Evolutionary conservation across 345 rosid genomes (phyloP), one percentile per base, ranked within the genome.

Genomic region (Hypericum perforatum): DNA sequence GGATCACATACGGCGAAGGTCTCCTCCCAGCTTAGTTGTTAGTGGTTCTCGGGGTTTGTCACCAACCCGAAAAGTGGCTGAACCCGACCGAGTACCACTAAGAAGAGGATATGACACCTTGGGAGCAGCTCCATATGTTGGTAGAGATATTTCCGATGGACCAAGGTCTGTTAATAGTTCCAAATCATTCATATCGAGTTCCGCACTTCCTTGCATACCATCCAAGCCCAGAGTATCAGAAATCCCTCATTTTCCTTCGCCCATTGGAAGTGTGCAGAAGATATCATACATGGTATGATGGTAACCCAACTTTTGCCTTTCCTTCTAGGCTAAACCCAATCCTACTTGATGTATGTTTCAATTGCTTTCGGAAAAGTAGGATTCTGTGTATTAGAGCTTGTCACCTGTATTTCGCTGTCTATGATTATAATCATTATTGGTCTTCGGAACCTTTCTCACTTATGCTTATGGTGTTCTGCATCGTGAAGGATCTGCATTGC

Each of bases 1-100:
- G 66, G 90, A 92, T 58, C 80, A 76, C 63, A 60, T 88, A 50
- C 70, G 83, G 56, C 63, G 63, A 54, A 80, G 94, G 73, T 81
- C 95, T 52, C 94, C 95, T 0, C 89, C 81, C 61, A 75, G 76
- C 32, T n/a, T n/a, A 63, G 62, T 59, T 61, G 12, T 66, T 51
- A 59, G 74, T 64, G 57, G 70, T 59, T 82, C 90, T 54, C 74
- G 85, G 78, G 95, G 75, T 10, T 49, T 72, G 39, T 80, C 94
- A 10, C 89, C 85, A 6, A 77, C 75, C 12, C 79, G 82, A 60
- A 78, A 58, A 57, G 50, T 54, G 62, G 82, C 72, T 53, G 76
- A 68, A 45, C 60, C 72, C 15, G 79, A 57, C 39, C 70, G 80
- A 68, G 80, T 84, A 70, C 68, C 76, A 11, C 49, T 73, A 43